Base-by-base conservation (phyloP, 2,329 filamentous ascomycete genomes). In the Pseudodiploospora longispora region DNA sequence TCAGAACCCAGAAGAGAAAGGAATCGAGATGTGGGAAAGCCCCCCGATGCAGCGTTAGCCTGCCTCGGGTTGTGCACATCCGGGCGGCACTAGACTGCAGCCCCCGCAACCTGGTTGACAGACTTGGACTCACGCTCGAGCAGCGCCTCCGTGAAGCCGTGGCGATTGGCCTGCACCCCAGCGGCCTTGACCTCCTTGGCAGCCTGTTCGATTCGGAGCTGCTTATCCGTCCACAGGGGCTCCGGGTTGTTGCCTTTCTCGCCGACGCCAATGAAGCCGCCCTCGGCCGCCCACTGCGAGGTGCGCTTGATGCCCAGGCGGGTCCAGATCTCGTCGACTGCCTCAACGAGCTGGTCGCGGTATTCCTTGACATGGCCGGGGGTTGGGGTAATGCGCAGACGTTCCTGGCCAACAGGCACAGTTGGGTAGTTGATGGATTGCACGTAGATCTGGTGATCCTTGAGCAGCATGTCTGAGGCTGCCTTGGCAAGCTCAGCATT, bases 341-440 rank as follows among this genome's bases (percentile, higher is more conserved):
- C 89, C 47, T 81, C 68, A 29, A 96, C 82, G 4, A 98, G 82
- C 57, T 95, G 81, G 52, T 94, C 85, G 50, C 89, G 87, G 68
- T 86, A 88, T 55, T 87, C 80, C 67, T 85, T 85, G 44, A 79
- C 80, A 64, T 98, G 93, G 36, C 93, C 93, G 0, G 93, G 93
- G 1, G 93, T 98, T 0, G 93, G 93, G 2, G 93, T 98, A 64
- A 98, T 88, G 53, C 93, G 85, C 45, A 98, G 83, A 47, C 93
- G 83, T 68, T 98, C 93, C 71, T 98, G 90, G n/a, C 93, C 93
- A 6, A 95, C 88, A 3, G 93, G 93, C 3, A 98, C 93, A 41
- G 93, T 98, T 2, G 93, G 93, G 68, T 97, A 97, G 71, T 98
- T 98, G 76, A 98, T 97, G 44, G 88, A 89, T 69, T 98, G 93